These are phyloP conservation scores for Aspergillus melleus DNA, from an alignment of 2,329 filamentous ascomycete genomes.

Conservation along the genomic window DNA sequence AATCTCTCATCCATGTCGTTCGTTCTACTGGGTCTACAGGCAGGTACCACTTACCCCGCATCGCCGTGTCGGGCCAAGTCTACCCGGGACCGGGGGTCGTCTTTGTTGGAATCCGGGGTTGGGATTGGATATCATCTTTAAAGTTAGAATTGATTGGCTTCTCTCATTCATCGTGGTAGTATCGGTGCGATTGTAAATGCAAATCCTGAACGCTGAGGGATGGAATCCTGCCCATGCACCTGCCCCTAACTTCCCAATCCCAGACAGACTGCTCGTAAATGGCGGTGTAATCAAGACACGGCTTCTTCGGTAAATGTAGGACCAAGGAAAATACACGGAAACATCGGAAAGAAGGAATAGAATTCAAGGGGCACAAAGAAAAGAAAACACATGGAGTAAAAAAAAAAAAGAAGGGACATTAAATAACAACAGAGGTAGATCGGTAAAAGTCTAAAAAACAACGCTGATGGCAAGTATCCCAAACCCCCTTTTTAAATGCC, in stretches of 20 bases:
- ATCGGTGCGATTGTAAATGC: not conserved
- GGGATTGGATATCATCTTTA: not conserved
- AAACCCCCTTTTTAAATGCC: conserved; percentile 13
- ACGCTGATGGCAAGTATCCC: conserved; percentile 7
- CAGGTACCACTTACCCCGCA: conserved; percentile 2
- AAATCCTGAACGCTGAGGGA: not conserved
- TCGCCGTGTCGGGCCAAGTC: not conserved
- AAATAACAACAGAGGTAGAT: not conserved
- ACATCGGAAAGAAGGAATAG: conserved; percentile 1
- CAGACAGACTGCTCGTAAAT: not conserved
- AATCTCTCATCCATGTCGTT: not conserved
- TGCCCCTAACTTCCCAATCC: not conserved
- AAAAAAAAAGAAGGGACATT: not conserved
- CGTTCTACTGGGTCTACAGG: not conserved
- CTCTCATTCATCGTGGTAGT: conserved; percentile 4
- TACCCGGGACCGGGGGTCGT: not conserved
- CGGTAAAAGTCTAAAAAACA: conserved; percentile 4
- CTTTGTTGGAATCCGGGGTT: not conserved
- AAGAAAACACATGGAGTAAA: not conserved
- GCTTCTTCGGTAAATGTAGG: not conserved
- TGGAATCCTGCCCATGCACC: not conserved
- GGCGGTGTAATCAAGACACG: not conserved
- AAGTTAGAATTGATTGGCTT: not conserved
- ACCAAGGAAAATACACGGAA: not conserved
- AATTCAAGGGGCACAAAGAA: not conserved